Evolutionary conservation across 805 yeast species (phyloP), one percentile per base, ranked within the genome.

Genomic region (Zygoascus flipseniorum): DNA sequence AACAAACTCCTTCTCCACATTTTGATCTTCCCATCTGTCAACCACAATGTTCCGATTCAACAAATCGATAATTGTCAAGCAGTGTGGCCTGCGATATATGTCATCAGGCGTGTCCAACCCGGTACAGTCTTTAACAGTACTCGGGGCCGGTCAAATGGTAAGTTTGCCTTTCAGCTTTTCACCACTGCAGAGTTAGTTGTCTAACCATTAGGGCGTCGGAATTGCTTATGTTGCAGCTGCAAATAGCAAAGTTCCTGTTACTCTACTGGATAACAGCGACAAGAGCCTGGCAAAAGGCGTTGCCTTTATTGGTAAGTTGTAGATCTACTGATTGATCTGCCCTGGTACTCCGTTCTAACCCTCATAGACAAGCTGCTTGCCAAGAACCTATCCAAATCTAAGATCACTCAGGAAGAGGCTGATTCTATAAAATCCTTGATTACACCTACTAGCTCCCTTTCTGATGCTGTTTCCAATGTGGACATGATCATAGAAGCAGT

Each of bases 61-160:
- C 39, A 11, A 35, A 23, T 23, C 28, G 39, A 5, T n/a, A 35
- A 35, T 35, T 11, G 16, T 35, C 39, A 35, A 11, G 16, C 13
- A 35, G 16, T n/a, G 16, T 8, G 39, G 16, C 16, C 16, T 35
- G 16, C 39, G 39, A 35, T 35, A 35, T n/a, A 13, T 35, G 16
- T 35, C 39, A 10, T 35, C 39, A 35, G 16, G 39, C 39, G 8
- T 35, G 8, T 35, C 41, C 11, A 46, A 55, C 48, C 50, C 45
- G 46, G 31, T 65, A 16, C 52, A 58, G 51, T 54, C 62, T 10
- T 52, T 71, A 44, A 66, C 72, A 6, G 75, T 71, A 13, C 63
- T 72, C 43, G 76, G 76, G 26, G 71, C 75, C 2, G 76, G 76
- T 53, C 76, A 73, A 57, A 72, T 72, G 76, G 71, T 65, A 52